These are phyloP conservation scores for Xylaria nigripes DNA, from an alignment of 495 filamentous ascomycete genomes.

Conservation along the genomic window DNA sequence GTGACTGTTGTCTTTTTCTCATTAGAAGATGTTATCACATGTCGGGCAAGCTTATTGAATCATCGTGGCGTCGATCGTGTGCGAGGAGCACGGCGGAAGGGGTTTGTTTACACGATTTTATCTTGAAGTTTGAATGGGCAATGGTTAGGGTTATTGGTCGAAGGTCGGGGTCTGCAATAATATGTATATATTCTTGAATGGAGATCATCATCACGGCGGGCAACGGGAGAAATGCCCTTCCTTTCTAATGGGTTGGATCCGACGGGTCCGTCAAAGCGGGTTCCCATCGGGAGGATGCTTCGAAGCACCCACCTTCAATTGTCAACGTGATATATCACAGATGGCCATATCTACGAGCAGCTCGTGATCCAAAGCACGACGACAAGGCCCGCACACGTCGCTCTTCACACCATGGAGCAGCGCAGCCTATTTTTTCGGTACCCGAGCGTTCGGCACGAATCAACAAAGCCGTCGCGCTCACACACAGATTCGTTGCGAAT, in stretches of 20 bases:
- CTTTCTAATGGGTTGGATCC: neutral
- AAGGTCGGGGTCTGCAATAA: too few species aligned
- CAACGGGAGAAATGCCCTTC: neutral
- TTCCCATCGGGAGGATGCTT: conserved; percentile 6
- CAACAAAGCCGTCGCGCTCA: neutral
- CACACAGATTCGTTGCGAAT: neutral
- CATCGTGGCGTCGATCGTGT: too few species aligned
- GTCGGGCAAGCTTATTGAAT: neutral
- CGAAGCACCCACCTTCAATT: neutral
- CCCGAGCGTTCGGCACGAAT: neutral
- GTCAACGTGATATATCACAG: neutral
- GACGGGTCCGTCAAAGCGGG: conserved; percentile 4
- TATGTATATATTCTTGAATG: too few species aligned
- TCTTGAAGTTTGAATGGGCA: too few species aligned
- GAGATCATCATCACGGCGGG: too few species aligned
- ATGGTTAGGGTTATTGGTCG: too few species aligned
- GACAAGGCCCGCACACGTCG: neutral
- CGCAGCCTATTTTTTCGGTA: neutral
- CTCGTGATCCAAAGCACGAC: neutral
- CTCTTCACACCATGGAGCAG: neutral
- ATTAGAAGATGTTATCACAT: neutral
- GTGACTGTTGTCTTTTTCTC: neutral
- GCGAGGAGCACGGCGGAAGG: neutral
- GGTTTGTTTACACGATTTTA: neutral
- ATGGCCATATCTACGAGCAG: neutral